These are phyloP conservation scores for Alternaria sp. DNA, from an alignment of 2,329 filamentous ascomycete genomes.

Conservation along the genomic window DNA sequence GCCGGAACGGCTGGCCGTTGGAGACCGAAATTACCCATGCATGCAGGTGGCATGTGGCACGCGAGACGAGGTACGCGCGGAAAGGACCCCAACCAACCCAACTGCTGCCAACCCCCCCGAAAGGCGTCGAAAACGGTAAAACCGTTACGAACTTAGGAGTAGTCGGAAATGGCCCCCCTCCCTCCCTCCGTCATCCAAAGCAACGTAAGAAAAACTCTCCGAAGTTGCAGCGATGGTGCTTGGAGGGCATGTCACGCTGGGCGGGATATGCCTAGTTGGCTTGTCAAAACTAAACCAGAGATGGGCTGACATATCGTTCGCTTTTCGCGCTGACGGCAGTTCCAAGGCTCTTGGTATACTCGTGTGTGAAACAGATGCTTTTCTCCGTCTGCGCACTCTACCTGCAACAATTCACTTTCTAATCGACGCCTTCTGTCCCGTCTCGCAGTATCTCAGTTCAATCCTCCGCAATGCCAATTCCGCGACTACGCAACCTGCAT, in stretches of 20 bases:
- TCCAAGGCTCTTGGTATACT: neutral
- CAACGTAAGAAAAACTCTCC: neutral
- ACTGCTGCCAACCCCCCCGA: neutral
- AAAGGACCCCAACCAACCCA: neutral
- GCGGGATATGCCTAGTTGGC: neutral
- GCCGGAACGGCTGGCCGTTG: neutral
- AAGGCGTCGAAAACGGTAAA: neutral
- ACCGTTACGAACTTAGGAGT: neutral
- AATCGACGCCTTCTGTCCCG: neutral
- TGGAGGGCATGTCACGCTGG: neutral
- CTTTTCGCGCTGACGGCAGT: neutral
- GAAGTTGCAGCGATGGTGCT: constrained; percentile 1
- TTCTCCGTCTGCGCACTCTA: neutral
- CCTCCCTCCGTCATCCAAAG: neutral
- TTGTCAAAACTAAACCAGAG: neutral
- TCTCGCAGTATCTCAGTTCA: neutral
- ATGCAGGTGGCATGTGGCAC: neutral
- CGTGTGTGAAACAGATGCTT: neutral
- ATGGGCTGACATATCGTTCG: neutral
- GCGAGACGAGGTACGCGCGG: constrained; percentile 1
- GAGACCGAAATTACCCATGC: neutral
- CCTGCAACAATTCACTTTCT: neutral
- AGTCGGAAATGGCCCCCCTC: neutral
- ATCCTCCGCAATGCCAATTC: neutral
- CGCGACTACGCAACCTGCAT: neutral